Evolutionary conservation across 2,329 filamentous ascomycete species (phyloP).

Genomic region (Pseudocercospora cruenta): DNA sequence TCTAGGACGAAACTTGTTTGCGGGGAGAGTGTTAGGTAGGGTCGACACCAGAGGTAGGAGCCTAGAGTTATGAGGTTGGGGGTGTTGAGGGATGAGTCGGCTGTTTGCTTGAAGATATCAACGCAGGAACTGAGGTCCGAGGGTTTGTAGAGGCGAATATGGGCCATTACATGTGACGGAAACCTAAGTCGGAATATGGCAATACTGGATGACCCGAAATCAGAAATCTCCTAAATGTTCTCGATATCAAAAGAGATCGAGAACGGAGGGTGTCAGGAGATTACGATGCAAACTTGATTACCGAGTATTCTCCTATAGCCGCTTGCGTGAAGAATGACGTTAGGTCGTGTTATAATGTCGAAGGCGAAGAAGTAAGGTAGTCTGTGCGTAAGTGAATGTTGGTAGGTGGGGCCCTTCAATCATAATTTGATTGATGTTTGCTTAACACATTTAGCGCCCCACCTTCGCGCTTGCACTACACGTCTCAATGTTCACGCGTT

Average conservation of each 20-base stretch:
- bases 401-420: not conserved
- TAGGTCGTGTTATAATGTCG: not conserved
- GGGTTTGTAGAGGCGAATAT: not conserved
- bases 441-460: not conserved
- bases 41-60: slow-evolving; percentile 33
- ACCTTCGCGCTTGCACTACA: not conserved
- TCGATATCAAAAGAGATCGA: not conserved
- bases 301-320: no score
- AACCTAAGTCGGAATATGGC: not conserved
- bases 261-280: not conserved
- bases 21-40: slow-evolving; percentile 39
- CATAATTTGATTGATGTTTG: not conserved
- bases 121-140: not conserved
- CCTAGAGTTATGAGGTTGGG: not conserved
- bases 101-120: not conserved
- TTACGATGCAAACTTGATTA: no score
- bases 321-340: not conserved
- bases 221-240: not conserved
- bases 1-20: slow-evolving; percentile 43
- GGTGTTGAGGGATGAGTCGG: not conserved
- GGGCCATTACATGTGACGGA: not conserved
- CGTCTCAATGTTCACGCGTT: not conserved
- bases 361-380: not conserved
- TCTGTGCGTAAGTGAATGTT: not conserved
- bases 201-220: not conserved